phyloP scores from a whole-genome alignment of 306 rosid species.

The Quillaja saponaria region DNA sequence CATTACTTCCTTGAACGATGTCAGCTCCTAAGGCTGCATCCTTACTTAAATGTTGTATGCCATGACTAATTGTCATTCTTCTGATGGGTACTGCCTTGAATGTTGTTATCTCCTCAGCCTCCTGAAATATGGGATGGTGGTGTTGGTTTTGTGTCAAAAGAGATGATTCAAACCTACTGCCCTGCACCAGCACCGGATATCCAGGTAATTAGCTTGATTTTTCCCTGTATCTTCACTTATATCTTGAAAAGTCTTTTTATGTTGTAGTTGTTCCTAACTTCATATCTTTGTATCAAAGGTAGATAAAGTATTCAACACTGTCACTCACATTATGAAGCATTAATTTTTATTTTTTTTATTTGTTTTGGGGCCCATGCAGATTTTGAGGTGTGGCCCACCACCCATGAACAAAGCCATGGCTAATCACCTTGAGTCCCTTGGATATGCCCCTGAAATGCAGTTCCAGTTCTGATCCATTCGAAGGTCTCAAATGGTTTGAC shows the following conservation, averaged over 20 bases:
- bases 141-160: constrained; percentile 85
- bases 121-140: constrained; percentile 92
- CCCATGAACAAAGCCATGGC: constrained; percentile 99
- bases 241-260: neutral
- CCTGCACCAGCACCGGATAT: constrained; percentile 78
- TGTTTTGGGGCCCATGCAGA: constrained; percentile 39
- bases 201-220: constrained; percentile 48
- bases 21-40: constrained; percentile 40
- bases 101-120: constrained; percentile 58
- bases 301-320: neutral
- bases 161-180: constrained; percentile 81
- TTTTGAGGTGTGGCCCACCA: constrained; percentile 93
- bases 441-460: constrained; percentile 71
- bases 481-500: constrained; percentile 8
- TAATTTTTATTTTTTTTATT: too few relatives aligned
- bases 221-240: neutral
- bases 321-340: too few relatives aligned
- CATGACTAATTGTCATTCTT: constrained; percentile 8
- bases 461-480: constrained; percentile 76
- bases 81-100: constrained; percentile 13
- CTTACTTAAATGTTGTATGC: neutral
- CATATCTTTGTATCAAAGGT: neutral
- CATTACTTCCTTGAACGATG: neutral
- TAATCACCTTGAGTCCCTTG: constrained; percentile 72
- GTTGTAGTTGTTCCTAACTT: neutral